These are phyloP conservation scores for Wickerhamiella kazuoi DNA, from an alignment of 805 yeast species.

Conservation along the genomic window DNA sequence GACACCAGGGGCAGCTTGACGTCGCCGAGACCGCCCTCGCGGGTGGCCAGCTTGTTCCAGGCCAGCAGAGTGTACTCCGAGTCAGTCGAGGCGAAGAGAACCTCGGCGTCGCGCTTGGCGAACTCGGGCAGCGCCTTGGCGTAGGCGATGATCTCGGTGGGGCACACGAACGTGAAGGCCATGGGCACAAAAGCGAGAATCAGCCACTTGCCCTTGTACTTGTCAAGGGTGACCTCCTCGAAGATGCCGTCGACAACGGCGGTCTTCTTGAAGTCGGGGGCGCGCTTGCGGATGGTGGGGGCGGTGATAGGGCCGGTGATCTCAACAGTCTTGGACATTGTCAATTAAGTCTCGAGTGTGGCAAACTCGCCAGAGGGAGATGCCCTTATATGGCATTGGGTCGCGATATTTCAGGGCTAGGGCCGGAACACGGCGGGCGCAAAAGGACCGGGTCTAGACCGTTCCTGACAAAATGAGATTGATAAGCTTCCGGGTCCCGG, in stretches of 20 bases:
- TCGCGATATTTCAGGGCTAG: not conserved
- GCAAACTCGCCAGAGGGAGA: too few species aligned
- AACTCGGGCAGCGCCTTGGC: constrained; percentile 88
- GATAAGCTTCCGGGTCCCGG: not conserved
- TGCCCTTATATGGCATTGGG: too few species aligned
- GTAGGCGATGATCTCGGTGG: constrained; percentile 98
- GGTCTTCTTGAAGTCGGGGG: constrained; percentile 89
- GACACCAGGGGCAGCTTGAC: constrained; percentile 88
- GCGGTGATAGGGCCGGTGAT: not conserved
- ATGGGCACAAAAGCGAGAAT: constrained; percentile 91
- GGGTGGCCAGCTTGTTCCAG: constrained; percentile 93
- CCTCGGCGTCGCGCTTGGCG: constrained; percentile 68
- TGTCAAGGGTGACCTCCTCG: constrained; percentile 87
- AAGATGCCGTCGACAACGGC: constrained; percentile 95
- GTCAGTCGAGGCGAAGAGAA: constrained; percentile 94
- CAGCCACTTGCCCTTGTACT: constrained; percentile 97
- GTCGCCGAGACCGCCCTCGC: constrained; percentile 96
- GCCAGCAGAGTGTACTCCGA: constrained; percentile 95
- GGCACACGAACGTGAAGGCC: constrained; percentile 99
- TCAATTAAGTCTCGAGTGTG: too few species aligned
- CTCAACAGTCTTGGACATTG: not conserved
- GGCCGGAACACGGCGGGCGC: too few species aligned
- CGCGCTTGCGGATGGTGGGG: constrained; percentile 26
- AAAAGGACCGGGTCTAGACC: not conserved
- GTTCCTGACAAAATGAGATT: not conserved